Base-by-base conservation (phyloP, 2,329 filamentous ascomycete genomes). In the Pseudodiploospora longispora region DNA sequence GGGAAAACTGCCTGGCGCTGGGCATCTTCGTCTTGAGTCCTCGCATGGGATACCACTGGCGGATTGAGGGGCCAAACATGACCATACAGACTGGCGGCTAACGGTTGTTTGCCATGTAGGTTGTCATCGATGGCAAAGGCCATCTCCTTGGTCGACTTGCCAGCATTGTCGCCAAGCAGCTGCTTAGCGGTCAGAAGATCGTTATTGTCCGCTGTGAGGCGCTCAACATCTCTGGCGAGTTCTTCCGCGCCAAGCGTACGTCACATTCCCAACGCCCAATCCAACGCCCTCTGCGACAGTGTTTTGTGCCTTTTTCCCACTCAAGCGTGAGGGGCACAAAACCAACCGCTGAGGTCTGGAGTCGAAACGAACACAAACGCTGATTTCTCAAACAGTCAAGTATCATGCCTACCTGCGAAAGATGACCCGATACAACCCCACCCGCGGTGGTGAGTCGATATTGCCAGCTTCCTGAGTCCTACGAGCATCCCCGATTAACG, bases 171-270 rank as follows among this genome's bases (percentile, higher is more conserved):
- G 91, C 91, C 71, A 97, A 97, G 86, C 91, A 97, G 81, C 84
- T 97, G 67, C 87, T 97, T 64, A 94, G 84, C 75, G 91, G 91
- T 71, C 91, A 97, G 80, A 97, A 97, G 86, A 94, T 98, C 70
- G 91, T 97, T 66, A 79, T 98, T 63, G 93, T 98, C 71, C 88
- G 93, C 80, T 94, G 87, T 76, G 93, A 98, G 79, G 89, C 88
- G 65, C 83, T 98, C 73, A 98, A 98, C 85, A 98, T 98, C 82
- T 98, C 93, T 61, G 93, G 93, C 78, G 93, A 97, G 81, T 98
- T 98, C 87, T 98, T 98, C 87, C 89, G 93, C 74, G 84, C 91
- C 62, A 98, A 98, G 86, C 86, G 93, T 98, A 95, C 75, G 91
- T 95, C 47, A 36, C 19, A 36, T 44, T 32, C 34, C 27, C 40